phyloP scores from a whole-genome alignment of 1,284 basidiomycete genomes.

The Sanguinoderma infundibulare region DNA sequence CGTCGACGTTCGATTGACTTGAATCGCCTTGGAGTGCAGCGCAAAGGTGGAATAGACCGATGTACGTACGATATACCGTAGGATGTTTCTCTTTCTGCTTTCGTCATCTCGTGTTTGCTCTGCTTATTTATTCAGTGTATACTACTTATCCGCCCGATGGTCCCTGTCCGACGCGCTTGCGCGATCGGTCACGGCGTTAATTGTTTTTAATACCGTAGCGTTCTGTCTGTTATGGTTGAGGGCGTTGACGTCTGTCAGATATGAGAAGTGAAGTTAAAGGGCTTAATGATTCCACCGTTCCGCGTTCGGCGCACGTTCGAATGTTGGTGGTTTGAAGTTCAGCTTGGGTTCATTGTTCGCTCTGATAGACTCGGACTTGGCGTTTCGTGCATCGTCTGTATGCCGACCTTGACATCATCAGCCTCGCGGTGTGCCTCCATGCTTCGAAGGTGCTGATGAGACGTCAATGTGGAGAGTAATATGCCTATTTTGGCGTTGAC shows the following conservation, averaged over 20 bases:
- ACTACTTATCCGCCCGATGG: not conserved
- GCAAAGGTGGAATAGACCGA: not conserved
- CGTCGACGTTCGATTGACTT: constrained; percentile 14
- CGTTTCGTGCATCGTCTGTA: too few relatives aligned
- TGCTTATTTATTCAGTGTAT: not conserved
- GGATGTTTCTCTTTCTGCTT: too few relatives aligned
- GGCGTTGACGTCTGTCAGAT: not conserved
- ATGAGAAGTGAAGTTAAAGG: not conserved
- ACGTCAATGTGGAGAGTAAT: too few relatives aligned
- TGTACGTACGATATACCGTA: too few relatives aligned
- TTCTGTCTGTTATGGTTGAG: not conserved
- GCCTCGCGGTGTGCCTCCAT: too few relatives aligned
- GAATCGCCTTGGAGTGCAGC: not conserved
- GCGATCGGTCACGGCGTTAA: not conserved
- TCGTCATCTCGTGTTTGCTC: too few relatives aligned
- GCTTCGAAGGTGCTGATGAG: too few relatives aligned
- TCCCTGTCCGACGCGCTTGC: not conserved
- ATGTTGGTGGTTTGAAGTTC: too few relatives aligned
- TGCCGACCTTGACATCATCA: too few relatives aligned
- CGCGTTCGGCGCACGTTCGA: not conserved
- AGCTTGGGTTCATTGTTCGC: too few relatives aligned
- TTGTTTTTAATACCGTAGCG: not conserved
- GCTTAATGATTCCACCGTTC: not conserved
- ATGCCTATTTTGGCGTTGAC: too few relatives aligned
- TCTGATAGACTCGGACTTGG: too few relatives aligned